phyloP scores from a whole-genome alignment of 1,284 basidiomycete species.

The Marasmius tenuissimus region DNA sequence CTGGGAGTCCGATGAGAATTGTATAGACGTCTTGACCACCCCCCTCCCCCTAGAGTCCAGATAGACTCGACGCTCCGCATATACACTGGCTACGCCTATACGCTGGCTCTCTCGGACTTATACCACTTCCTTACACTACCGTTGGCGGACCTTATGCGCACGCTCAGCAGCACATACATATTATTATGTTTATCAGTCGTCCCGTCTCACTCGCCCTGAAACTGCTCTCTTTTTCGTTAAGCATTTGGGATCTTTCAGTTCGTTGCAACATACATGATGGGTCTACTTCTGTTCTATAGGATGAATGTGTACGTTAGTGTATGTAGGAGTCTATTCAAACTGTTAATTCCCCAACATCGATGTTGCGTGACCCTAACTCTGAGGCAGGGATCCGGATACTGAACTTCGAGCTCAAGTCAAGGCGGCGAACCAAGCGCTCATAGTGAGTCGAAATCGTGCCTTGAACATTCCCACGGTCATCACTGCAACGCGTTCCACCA shows the following conservation, averaged over 20 bases:
- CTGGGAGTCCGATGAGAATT: conserved; percentile 22
- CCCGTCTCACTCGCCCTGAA: background rate
- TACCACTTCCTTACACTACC: background rate
- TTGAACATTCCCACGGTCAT: background rate
- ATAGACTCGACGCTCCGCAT: background rate
- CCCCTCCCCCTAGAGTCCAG: background rate
- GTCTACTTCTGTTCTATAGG: background rate
- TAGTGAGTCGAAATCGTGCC: background rate
- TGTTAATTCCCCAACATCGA: background rate
- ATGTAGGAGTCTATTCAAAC: background rate
- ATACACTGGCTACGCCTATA: background rate
- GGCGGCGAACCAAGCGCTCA: background rate
- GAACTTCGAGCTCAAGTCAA: no score
- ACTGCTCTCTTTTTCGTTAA: background rate
- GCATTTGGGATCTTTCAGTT: background rate
- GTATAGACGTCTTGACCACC: background rate
- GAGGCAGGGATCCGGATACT: no score
- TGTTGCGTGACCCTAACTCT: no score
- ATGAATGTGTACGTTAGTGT: background rate
- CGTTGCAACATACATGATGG: background rate
- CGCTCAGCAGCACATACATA: conserved; percentile 2
- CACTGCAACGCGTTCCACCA: conserved; percentile 24
- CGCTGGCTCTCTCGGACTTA: background rate
- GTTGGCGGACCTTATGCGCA: conserved; percentile 10
- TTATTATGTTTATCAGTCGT: background rate